A percentile compares a stretch with the other conserved stretches of the same genome.
phyloP scores from a whole-genome alignment of 1,284 basidiomycete genomes.

The Ustilago bromivora region DNA sequence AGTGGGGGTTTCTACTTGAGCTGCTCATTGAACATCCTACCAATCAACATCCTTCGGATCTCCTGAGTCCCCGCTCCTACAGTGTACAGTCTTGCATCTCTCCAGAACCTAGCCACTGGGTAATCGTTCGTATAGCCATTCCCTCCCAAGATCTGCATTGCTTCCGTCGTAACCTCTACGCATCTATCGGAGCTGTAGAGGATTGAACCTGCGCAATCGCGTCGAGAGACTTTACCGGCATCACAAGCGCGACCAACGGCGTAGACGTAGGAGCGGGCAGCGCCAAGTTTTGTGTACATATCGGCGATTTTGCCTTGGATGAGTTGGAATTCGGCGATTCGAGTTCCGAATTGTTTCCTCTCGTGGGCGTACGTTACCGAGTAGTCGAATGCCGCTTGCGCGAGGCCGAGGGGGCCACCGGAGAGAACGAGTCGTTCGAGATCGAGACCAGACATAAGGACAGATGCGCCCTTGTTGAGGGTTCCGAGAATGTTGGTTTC shows the following conservation, averaged over 20 bases:
- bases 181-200: constrained; percentile 55
- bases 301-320: constrained; percentile 88
- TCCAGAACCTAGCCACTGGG: constrained; percentile 51
- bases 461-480: constrained; percentile 82
- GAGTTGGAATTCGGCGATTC: constrained; percentile 90
- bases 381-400: constrained; percentile 93
- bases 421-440: constrained; percentile 90
- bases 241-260: constrained; percentile 74
- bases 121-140: constrained; percentile 61
- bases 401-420: constrained; percentile 83
- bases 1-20: constrained; percentile 1
- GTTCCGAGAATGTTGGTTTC: constrained; percentile 83
- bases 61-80: constrained; percentile 65
- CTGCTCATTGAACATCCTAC: constrained; percentile 52
- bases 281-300: constrained; percentile 94
- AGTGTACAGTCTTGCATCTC: constrained; percentile 61
- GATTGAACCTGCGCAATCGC: constrained; percentile 69
- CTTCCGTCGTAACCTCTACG: constrained; percentile 59
- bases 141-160: constrained; percentile 60
- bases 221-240: constrained; percentile 70
- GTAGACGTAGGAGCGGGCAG: constrained; percentile 90
- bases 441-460: constrained; percentile 94
- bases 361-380: constrained; percentile 90
- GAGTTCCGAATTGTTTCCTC: constrained; percentile 87
- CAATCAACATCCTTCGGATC: constrained; percentile 63